These are phyloP conservation scores for Colletotrichum sp. DNA, from an alignment of 2,329 filamentous ascomycete species.

Conservation along the genomic window DNA sequence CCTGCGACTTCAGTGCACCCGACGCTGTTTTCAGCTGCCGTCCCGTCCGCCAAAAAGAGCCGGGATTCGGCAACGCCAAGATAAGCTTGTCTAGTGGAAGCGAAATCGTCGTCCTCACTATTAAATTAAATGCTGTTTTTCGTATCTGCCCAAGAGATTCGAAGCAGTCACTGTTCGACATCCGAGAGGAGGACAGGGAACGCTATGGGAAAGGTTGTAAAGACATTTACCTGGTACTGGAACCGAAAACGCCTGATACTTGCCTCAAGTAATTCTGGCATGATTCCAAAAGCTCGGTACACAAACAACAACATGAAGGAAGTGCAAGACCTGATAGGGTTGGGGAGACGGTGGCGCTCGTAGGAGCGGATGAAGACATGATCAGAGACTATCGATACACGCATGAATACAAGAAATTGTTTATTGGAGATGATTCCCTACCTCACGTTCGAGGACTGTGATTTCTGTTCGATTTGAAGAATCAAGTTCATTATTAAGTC, in stretches of 20 bases:
- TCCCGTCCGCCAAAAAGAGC: too few species aligned
- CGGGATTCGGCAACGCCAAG: neutral
- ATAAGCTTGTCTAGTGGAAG: accelerated
- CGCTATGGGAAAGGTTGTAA: too few species aligned
- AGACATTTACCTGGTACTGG: too few species aligned
- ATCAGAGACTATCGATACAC: neutral
- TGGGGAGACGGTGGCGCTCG: accelerated
- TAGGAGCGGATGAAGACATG: neutral
- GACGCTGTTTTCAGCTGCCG: too few species aligned
- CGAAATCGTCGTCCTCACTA: neutral
- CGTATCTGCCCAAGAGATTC: too few species aligned
- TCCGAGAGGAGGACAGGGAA: too few species aligned
- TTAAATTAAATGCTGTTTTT: too few species aligned
- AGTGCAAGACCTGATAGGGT: accelerated
- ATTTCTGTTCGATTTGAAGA: neutral
- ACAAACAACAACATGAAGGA: neutral
- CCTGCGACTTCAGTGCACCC: neutral
- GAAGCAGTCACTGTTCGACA: too few species aligned
- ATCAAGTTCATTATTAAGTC: neutral
- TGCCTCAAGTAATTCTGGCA: neutral
- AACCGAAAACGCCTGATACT: neutral
- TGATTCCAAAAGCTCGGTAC: accelerated
- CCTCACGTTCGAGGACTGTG: neutral
- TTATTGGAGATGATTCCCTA: neutral
- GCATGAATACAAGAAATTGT: neutral